Evolutionary conservation across 2,329 filamentous ascomycete species (phyloP).

Genomic region (Colletotrichum cuscutae): DNA sequence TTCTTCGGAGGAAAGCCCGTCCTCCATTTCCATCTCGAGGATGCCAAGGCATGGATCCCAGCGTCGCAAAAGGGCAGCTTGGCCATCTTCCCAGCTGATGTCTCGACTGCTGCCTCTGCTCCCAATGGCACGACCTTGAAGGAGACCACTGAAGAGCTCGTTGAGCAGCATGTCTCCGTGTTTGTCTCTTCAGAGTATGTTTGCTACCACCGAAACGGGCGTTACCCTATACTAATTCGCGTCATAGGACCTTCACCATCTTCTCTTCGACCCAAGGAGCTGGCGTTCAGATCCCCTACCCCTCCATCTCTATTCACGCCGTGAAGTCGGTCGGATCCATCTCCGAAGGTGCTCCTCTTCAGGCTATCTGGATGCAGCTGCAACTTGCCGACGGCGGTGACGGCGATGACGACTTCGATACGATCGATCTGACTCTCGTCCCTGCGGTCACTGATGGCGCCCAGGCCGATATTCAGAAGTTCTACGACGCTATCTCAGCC

Average conservation of each 20-base stretch:
- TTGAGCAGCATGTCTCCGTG: slow-evolving; percentile 63
- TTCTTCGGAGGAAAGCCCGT: slow-evolving; percentile 79
- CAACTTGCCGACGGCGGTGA: slow-evolving; percentile 69
- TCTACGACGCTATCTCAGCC: slow-evolving; percentile 77
- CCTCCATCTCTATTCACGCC: slow-evolving; percentile 79
- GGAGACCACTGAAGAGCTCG: slow-evolving; percentile 46
- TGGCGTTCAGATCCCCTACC: slow-evolving; percentile 79
- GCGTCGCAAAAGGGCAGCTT: slow-evolving; percentile 64
- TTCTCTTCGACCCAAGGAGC: slow-evolving; percentile 67
- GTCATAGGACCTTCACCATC: slow-evolving; percentile 62
- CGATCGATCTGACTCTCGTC: slow-evolving; percentile 74
- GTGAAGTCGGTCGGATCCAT: slow-evolving; percentile 67
- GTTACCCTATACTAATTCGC: background rate
- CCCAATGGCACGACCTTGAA: slow-evolving; percentile 47
- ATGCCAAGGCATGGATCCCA: slow-evolving; percentile 68
- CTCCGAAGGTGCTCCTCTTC: slow-evolving; percentile 49
- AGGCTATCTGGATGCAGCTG: slow-evolving; percentile 74
- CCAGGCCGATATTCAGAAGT: slow-evolving; percentile 49
- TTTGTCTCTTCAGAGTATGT: slow-evolving; percentile 69
- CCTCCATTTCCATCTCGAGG: slow-evolving; percentile 70
- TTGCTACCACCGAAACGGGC: background rate
- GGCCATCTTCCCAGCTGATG: slow-evolving; percentile 60
- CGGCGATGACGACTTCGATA: slow-evolving; percentile 68
- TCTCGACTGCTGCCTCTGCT: slow-evolving; percentile 43
- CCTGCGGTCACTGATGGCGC: slow-evolving; percentile 51